Percentiles rank a stretch among this genome's conserved stretches.
Conservation (phyloP, 805 yeast genomes). For the Kodamaea sagamina region DNA sequence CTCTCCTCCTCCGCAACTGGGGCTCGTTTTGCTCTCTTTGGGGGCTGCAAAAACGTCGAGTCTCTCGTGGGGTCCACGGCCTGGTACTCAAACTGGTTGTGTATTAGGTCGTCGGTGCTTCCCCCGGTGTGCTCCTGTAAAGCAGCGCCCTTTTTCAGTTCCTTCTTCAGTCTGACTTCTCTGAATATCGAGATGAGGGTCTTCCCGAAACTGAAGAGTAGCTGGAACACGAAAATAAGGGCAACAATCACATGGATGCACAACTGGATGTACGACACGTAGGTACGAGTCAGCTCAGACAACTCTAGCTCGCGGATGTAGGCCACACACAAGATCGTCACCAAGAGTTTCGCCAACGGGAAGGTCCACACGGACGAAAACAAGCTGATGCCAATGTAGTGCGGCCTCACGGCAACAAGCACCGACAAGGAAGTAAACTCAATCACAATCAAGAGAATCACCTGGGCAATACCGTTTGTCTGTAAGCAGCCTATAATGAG, state of each 20-base stretch:
- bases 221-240: conserved; percentile 29
- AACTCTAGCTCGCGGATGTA: conserved; percentile 37
- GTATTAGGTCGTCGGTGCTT: conserved; percentile 11
- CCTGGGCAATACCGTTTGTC: conserved; percentile 46
- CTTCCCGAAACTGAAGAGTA: conserved; percentile 29
- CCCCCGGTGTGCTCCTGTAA: background rate
- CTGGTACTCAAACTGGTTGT: conserved; percentile 28
- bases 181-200: conserved; percentile 28
- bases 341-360: conserved; percentile 40
- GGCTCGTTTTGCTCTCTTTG: conserved; percentile 11
- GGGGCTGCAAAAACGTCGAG: conserved; percentile 8
- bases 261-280: conserved; percentile 47
- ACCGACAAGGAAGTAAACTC: conserved; percentile 32
- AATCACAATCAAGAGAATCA: conserved; percentile 36
- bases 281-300: conserved; percentile 41
- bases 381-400: conserved; percentile 29
- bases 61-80: conserved; percentile 17
- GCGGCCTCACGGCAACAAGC: conserved; percentile 29
- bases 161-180: conserved; percentile 8
- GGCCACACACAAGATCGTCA: conserved; percentile 46
- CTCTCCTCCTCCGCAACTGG: conserved; percentile 13
- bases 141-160: conserved; percentile 1
- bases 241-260: conserved; percentile 40
- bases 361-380: conserved; percentile 34
- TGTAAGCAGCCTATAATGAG: conserved; percentile 48